Conservation (phyloP, 345 rosid species). For the Citrus mangshanensis region DNA sequence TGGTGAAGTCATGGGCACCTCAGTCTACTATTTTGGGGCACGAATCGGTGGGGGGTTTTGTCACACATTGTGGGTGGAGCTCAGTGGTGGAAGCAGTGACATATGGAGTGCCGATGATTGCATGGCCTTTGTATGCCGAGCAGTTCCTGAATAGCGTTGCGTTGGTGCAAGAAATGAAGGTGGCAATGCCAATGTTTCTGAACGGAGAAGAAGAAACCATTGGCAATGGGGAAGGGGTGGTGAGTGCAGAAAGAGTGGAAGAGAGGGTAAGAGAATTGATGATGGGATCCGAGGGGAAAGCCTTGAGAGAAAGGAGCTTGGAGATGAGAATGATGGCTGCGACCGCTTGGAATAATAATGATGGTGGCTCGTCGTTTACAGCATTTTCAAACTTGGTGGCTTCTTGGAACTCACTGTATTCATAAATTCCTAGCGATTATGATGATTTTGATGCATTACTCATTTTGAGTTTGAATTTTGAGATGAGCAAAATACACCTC, state of each 20-base stretch:
- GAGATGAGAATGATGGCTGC: slow-evolving; percentile 9
- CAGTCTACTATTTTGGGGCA: slow-evolving; percentile 20
- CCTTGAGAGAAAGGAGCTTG: slow-evolving; percentile 10
- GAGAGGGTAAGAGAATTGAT: slow-evolving; percentile 16
- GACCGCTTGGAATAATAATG: slow-evolving; percentile 10
- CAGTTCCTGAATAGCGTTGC: slow-evolving; percentile 22
- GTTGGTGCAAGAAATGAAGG: slow-evolving; percentile 29
- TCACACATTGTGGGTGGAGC: slow-evolving; percentile 37
- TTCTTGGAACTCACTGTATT: neutral
- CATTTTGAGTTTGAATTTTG: neutral
- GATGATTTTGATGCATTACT: neutral
- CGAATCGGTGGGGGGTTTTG: slow-evolving; percentile 23
- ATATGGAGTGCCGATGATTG: slow-evolving; percentile 30
- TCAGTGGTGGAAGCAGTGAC: slow-evolving; percentile 33
- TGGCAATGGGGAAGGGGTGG: neutral
- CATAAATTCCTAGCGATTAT: neutral
- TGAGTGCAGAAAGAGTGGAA: slow-evolving; percentile 22
- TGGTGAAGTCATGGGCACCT: slow-evolving; percentile 30
- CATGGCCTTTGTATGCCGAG: slow-evolving; percentile 36
- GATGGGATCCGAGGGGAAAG: neutral
- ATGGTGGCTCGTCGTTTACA: slow-evolving; percentile 9
- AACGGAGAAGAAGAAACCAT: neutral
- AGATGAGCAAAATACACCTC: no score
- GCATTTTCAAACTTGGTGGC: slow-evolving; percentile 18
- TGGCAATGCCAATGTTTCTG: slow-evolving; percentile 16